These are phyloP conservation scores for Mentha longifolia DNA, from an alignment of 257 asterid species.

Conservation along the genomic window DNA sequence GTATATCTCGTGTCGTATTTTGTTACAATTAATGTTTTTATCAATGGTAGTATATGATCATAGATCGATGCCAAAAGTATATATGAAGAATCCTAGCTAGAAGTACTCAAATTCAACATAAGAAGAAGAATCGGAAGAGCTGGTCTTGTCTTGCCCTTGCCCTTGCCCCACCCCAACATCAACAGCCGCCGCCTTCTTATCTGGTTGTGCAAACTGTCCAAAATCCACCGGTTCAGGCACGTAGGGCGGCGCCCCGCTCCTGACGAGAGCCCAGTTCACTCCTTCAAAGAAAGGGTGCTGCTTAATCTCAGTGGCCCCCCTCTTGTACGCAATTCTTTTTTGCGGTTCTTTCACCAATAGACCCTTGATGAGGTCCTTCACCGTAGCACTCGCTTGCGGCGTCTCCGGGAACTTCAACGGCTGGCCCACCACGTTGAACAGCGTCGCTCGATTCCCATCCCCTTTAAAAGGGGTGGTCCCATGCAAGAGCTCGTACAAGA, in stretches of 20 bases:
- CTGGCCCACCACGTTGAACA: conserved; percentile 59
- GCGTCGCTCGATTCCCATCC: conserved; percentile 54
- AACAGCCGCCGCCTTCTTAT: conserved; percentile 48
- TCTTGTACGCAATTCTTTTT: conserved; percentile 55
- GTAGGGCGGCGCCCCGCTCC: conserved; percentile 52
- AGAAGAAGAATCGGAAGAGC: conserved; percentile 38
- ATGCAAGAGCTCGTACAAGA: conserved; percentile 56
- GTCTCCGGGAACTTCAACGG: conserved; percentile 55
- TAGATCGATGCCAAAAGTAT: too few species aligned
- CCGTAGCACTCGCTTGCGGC: conserved; percentile 46
- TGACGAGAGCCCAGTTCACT: conserved; percentile 63
- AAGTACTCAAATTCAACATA: conserved; percentile 63
- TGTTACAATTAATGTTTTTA: too few species aligned
- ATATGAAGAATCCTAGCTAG: too few species aligned
- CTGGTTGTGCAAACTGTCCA: conserved; percentile 43
- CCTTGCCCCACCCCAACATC: conserved; percentile 36
- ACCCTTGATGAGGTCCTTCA: conserved; percentile 55
- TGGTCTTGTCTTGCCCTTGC: conserved; percentile 40
- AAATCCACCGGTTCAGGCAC: conserved; percentile 53
- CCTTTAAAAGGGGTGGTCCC: conserved; percentile 67
- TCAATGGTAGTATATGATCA: too few species aligned
- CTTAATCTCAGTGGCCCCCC: conserved; percentile 63
- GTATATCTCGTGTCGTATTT: too few species aligned
- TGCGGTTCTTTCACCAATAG: conserved; percentile 63
- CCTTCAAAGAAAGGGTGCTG: conserved; percentile 71